Evolutionary conservation across 2,329 filamentous ascomycete species (phyloP), one percentile per base, ranked within the genome.

Genomic region (Teratosphaeria epicoccoides): DNA sequence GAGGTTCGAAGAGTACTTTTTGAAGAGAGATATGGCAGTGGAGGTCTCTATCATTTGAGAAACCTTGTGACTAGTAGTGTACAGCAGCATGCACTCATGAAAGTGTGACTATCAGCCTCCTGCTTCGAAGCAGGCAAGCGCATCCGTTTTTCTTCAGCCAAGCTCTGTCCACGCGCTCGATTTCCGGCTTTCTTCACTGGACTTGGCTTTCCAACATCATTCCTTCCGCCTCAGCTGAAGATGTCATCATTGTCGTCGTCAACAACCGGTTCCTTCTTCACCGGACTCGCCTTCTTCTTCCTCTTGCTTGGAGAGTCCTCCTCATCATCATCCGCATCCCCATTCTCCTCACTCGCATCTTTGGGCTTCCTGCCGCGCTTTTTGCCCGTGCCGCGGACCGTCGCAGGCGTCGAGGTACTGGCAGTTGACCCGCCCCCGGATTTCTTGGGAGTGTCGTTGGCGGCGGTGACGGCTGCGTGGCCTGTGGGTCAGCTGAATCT

Each of bases 311-410:
- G 49, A 37, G 43, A 49, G 2, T 24, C 49, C 3, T 33, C 5
- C 25, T 33, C 50, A 20, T 33, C 49, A 12, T 51, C 52, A 6
- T 49, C 49, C 12, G 53, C 44, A 25, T 49, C 52, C 22, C 20
- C 50, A 17, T 22, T 14, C 33, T 40, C 33, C n/a, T 53, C 47
- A n/a, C 24, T 43, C 24, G 23, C 33, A 33, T 22, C 52, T 43
- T 52, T 47, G 17, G 24, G 9, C 49, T 51, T 53, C 48, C 47
- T 40, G 6, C 43, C 47, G 12, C 47, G 51, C 45, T 40, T 52
- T 50, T 50, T 55, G 49, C 45, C 47, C 24, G 43, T 50, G 10
- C 49, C 33, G 22, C 10, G 46, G 14, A 28, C 46, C 23, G 24
- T 40, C 7, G 22, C 24, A 10, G 45, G 45, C 40, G 23, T 50